These are phyloP conservation scores for Phaffia tasmanica DNA, from an alignment of 768 basidiomycete genomes.

Conservation along the genomic window DNA sequence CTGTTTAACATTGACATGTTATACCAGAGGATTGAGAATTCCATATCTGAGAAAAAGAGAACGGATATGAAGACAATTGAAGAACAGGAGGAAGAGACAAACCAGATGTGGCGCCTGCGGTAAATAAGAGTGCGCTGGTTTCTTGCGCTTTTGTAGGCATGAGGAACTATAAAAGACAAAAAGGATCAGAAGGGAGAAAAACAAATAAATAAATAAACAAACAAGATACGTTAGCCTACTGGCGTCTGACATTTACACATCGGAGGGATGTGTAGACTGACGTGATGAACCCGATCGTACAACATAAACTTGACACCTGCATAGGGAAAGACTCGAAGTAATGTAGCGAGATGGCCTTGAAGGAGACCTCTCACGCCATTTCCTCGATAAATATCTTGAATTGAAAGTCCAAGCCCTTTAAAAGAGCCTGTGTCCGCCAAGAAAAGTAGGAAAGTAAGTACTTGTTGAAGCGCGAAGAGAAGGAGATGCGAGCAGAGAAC, in stretches of 20 bases:
- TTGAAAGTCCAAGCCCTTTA: constrained; percentile 70
- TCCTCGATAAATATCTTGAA: constrained; percentile 49
- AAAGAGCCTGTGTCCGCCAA: constrained; percentile 56
- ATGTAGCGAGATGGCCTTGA: constrained; percentile 91
- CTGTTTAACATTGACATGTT: too few species aligned
- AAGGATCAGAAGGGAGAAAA: background rate
- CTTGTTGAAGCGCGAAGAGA: background rate
- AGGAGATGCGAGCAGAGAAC: background rate
- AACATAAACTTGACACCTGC: constrained; percentile 95
- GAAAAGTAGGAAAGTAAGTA: background rate
- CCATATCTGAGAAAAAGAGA: constrained; percentile 7
- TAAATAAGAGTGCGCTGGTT: constrained; percentile 66
- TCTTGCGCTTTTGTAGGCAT: constrained; percentile 74
- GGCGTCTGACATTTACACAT: background rate
- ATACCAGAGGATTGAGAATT: background rate
- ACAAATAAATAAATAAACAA: background rate
- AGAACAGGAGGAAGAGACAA: constrained; percentile 29
- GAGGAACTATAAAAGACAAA: constrained; percentile 47
- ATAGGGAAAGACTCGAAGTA: constrained; percentile 89
- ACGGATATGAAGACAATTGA: constrained; percentile 4
- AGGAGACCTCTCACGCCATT: constrained; percentile 67
- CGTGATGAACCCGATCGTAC: constrained; percentile 76
- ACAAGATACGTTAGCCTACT: background rate
- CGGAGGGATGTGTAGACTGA: constrained; percentile 37
- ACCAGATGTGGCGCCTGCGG: constrained; percentile 84